Evolutionary conservation across 2,329 filamentous ascomycete species (phyloP), one percentile per base, ranked within the genome.

Genomic region (Helotiales sp.): DNA sequence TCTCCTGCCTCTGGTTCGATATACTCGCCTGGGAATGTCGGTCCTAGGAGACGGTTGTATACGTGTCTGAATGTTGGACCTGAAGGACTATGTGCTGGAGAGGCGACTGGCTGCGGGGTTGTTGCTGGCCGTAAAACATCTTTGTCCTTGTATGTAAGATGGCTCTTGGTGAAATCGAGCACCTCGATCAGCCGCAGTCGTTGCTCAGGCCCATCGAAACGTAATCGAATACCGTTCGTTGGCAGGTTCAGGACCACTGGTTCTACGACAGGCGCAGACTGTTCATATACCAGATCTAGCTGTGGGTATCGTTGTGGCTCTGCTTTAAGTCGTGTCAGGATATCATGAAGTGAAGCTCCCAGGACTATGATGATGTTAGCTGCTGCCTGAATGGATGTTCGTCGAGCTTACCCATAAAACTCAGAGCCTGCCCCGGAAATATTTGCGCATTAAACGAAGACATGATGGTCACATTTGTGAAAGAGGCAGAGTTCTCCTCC

Each of bases 181-280:
- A 98, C 85, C 73, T 99, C 95, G 66, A 99, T 91, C 60, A 99
- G 77, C 2, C 95, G 89, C 40, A 99, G 78, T 33, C 93, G 86
- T 74, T 99, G 95, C 68, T 98, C 93, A 3, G 90, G 87, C 0
- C 93, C 95, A 71, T 99, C 95, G 70, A 99, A 99, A 40, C 91
- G 91, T 53, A 99, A 77, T 12, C 93, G 89, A 29, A 99, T 74
- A 27, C 95, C 95, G 74, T 98, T 99, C 3, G 85, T 82, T 1
- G 93, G 90, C 3, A 99, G 83, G 17, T 81, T 81, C 55, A 98
- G 75, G 42, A 90, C 78, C 17, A 97, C 83, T 0, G 92, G 90
- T 27, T 90, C 84, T 30, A 80, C 80, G 31, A 97, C 81, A 3
- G 95, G 93, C 12, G 85, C 77, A 15, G 83, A 77, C n/a, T 86